Evolutionary conservation across 1,284 basidiomycete species (phyloP), one percentile per base, ranked within the genome.

Genomic region (Irpex sp.): DNA sequence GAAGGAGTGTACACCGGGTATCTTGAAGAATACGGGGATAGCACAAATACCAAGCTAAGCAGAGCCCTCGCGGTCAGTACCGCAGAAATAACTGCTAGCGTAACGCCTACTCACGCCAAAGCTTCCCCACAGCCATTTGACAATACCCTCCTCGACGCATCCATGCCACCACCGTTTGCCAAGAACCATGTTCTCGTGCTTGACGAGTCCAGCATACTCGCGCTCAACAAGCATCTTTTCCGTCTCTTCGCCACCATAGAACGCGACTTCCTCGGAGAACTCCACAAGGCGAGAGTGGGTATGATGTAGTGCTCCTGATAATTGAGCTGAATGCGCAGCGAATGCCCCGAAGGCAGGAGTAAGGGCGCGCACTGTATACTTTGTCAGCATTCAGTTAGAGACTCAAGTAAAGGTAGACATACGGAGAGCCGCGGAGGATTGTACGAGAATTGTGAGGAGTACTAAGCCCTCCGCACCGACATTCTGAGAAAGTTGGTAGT

Each of bases 111-210:
- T 68, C 73, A 93, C 88, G 26, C 96, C 96, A 71, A 97, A 91
- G 72, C 90, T 92, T 67, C 96, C 96, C 97, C 97, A 98, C 13
- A 96, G 74, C 96, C 96, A 97, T 77, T 98, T 98, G 72, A 98
- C 92, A 62, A 99, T 90, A 1, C 95, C 95, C 75, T 99, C 97
- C 74, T 98, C 95, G 6, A 89, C 85, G 76, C 95, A 94, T 1
- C 92, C 89, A 75, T 97, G 95, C 87, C 91, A 94, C 81, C 97
- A 93, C 35, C 92, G 83, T 64, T 92, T 88, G 53, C 84, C 79
- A 69, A 97, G 82, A 2, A 97, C 90, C 61, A 85, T 84, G 71
- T 93, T 93, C 75, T 96, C 92, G 70, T 99, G 97, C 74, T 89
- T 91, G 68, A 98, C 85, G 35, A 97, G 81, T 4, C 87, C 87